These are phyloP conservation scores for Xylaria telfairii DNA, from an alignment of 495 filamentous ascomycete genomes.

Conservation along the genomic window DNA sequence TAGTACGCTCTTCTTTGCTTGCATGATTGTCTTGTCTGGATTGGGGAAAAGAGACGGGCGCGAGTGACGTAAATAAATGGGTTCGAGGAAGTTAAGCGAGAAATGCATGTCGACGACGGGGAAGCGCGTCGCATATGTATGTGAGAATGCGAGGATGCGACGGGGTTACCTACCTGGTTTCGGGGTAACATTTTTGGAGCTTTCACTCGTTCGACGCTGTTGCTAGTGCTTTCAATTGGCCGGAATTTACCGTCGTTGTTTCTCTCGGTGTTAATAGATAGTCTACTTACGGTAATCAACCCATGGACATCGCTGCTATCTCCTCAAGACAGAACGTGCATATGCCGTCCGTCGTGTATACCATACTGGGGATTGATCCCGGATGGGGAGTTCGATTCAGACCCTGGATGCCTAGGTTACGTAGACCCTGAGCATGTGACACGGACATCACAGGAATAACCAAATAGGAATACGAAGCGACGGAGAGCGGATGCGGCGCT, in stretches of 20 bases:
- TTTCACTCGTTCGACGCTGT: neutral
- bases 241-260: conserved; percentile 4
- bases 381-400: conserved; percentile 1
- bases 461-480: conserved; percentile 13
- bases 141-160: too few species aligned
- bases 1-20: neutral
- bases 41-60: neutral
- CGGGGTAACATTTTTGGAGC: neutral
- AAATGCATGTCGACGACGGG: conserved; percentile 9
- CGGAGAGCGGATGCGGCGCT: conserved; percentile 21
- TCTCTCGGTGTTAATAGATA: conserved; percentile 13
- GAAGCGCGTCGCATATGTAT: conserved; percentile 2
- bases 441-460: neutral
- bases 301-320: neutral
- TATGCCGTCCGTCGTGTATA: neutral
- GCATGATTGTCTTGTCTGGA: neutral
- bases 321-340: neutral
- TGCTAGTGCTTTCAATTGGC: neutral
- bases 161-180: conserved; percentile 1
- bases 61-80: conserved; percentile 6
- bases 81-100: conserved; percentile 16
- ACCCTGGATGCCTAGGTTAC: neutral
- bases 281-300: neutral
- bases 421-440: conserved; percentile 16
- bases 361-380: conserved; percentile 6